Evolutionary conservation across 148 eudicot species (phyloP), one percentile per base, ranked within the genome.

Genomic region (Dysphania ambrosioides): DNA sequence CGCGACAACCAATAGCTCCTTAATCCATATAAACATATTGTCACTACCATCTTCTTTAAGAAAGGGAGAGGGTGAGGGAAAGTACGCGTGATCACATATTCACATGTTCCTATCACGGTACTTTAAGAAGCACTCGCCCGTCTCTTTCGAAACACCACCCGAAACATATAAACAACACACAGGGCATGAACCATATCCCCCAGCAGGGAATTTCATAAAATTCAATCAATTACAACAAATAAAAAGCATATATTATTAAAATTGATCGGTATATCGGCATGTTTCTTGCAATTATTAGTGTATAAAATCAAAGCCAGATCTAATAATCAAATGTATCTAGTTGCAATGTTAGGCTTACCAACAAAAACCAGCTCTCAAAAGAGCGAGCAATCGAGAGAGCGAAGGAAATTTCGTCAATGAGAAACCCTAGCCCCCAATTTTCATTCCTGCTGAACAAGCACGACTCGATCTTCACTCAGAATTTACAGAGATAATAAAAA

Each of bases 351-450:
- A 0, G 1, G 38, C 69, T 35, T 65, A 66, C 70, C 70, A 66
- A 40, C 29, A 66, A 66, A 16, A 66, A 66, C 12, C 49, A 66
- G 70, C 70, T 38, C 49, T 66, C 47, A 24, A 66, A 24, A 26
- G n/a, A n/a, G n/a, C n/a, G n/a, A n/a, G n/a, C n/a, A n/a, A n/a
- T n/a, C n/a, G n/a, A n/a, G n/a, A n/a, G n/a, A n/a, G n/a, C n/a
- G n/a, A n/a, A n/a, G n/a, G n/a, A 38, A 66, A 16, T n/a, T 38
- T 35, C 70, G 38, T 66, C 49, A 36, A 40, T 66, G 2, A 66
- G 30, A 2, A 66, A 66, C 29, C 70, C 70, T 66, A 66, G 40
- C 23, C 49, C n/a, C 23, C 70, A 29, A 38, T 10, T 66, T 66
- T 38, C 49, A 66, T 24, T 11, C n/a, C n/a, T 44, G n/a, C n/a